Conservation (phyloP, 257 asterid genomes). For the Solanum virginianum region DNA sequence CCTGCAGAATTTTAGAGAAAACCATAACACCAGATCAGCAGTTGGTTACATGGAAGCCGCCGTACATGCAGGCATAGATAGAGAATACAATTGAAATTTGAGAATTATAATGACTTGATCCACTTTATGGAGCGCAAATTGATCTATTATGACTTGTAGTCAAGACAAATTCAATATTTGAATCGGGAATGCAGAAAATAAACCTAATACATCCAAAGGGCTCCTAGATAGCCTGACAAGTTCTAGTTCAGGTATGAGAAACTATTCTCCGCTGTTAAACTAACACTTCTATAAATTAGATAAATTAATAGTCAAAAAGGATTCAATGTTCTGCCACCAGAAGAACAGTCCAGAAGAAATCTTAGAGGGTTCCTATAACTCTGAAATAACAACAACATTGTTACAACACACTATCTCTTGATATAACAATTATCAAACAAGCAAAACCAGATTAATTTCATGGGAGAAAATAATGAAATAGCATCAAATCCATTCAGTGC, state of each 20-base stretch:
- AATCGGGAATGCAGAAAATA: neutral
- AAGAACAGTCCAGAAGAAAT: neutral
- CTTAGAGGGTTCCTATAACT: neutral
- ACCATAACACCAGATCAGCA: neutral
- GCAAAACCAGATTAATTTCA: neutral
- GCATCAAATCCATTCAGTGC: neutral
- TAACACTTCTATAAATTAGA: neutral
- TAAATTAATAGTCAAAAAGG: neutral
- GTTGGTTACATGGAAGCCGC: neutral
- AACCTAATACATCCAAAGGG: neutral
- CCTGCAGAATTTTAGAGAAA: constrained; percentile 19
- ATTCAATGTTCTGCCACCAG: neutral
- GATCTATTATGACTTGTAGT: neutral
- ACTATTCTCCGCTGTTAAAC: neutral
- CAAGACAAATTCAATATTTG: neutral
- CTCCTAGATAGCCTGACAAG: neutral
- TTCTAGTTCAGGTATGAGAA: neutral
- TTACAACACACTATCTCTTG: neutral
- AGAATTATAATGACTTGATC: neutral
- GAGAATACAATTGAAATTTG: neutral
- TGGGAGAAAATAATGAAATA: neutral
- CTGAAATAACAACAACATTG: neutral
- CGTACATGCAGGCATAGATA: neutral
- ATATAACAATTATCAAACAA: neutral
- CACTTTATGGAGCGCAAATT: neutral